Base-by-base conservation (phyloP, 495 filamentous ascomycete genomes). In the Aspergillus mulundensis region DNA sequence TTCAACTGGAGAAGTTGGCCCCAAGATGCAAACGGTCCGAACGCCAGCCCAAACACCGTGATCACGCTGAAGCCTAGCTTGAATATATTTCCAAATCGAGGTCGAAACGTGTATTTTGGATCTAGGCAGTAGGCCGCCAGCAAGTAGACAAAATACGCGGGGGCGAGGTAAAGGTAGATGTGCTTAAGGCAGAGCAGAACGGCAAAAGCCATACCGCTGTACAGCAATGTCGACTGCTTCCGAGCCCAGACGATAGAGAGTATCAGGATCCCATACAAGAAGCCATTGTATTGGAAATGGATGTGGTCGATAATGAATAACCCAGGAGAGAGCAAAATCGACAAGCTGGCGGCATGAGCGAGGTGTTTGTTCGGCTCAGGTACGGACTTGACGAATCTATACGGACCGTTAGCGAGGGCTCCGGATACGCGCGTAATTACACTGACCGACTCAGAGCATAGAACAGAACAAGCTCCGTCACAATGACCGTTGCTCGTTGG, bases 271-370 rank as follows among this genome's bases (percentile, higher is more conserved):
- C 94, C 94, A 64, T 96, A 97, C 66, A 98, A 81, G 72, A 91
- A 91, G 49, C 94, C 94, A 71, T 98, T 98, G 76, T 98, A 97
- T 73, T 98, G 94, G 72, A 98, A 98, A 68, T 98, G 94, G 58
- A 98, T 95, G 67, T 98, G 94, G 65, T 98, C 94, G 69, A 98
- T 97, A 64, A 98, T 95, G 44, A 98, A 77, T 11, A 98, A 81
- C 25, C 93, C 94, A 2, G 94, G 94, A 2, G 91, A 96, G 30
- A 97, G 81, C 15, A 97, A 73, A 49, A 98, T 86, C 0, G 93
- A 96, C 36, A 97, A 80, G 25, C 92, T 91, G 36, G 89, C 89
- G 8, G 87, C 87, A 63, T 97, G 90, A 0, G 89, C 84, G n/a
- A 88, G 82, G n/a, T 84, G 82, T 66, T 86, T 94, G 8, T 83